phyloP scores from a whole-genome alignment of 1,284 basidiomycete species.

The Laetiporus sulphureus region DNA sequence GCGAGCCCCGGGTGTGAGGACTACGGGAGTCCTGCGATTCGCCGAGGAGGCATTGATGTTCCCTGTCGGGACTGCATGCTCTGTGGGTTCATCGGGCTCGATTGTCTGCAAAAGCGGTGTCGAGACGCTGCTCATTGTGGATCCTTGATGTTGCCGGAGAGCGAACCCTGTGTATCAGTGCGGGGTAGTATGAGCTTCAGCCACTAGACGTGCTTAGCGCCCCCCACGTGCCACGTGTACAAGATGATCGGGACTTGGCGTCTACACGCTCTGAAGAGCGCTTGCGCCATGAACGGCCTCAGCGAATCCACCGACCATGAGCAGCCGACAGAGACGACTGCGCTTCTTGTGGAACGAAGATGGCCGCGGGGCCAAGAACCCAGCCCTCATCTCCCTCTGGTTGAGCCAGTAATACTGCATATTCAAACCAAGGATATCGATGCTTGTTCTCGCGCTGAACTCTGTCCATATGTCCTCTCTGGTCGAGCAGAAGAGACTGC shows the following conservation, averaged over 20 bases:
- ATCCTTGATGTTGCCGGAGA: conserved; percentile 2
- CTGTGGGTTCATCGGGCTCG: conserved; percentile 58
- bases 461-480: conserved; percentile 12
- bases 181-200: too few relatives aligned
- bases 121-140: conserved; percentile 37
- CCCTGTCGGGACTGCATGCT: conserved; percentile 24
- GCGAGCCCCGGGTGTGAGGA: conserved; percentile 49
- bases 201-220: too few relatives aligned
- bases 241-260: too few relatives aligned
- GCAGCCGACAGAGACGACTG: conserved; percentile 18
- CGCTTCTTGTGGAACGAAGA: conserved; percentile 9
- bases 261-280: background rate
- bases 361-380: conserved; percentile 1
- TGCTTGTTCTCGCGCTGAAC: conserved; percentile 10
- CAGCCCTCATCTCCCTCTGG: conserved; percentile 5
- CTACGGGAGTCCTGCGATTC: conserved; percentile 36
- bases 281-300: conserved; percentile 8
- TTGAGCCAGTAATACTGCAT: conserved; percentile 19
- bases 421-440: conserved; percentile 18
- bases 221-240: conserved; percentile 5
- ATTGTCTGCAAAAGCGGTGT: conserved; percentile 60
- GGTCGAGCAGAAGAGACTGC: conserved; percentile 14
- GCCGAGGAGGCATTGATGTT: conserved; percentile 29
- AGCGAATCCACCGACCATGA: conserved; percentile 8
- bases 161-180: too few relatives aligned